Percentiles rank a stretch among this genome's conserved stretches.
phyloP scores from a whole-genome alignment of 2,329 filamentous ascomycete species.

The Diaporthe citrichinensis region DNA sequence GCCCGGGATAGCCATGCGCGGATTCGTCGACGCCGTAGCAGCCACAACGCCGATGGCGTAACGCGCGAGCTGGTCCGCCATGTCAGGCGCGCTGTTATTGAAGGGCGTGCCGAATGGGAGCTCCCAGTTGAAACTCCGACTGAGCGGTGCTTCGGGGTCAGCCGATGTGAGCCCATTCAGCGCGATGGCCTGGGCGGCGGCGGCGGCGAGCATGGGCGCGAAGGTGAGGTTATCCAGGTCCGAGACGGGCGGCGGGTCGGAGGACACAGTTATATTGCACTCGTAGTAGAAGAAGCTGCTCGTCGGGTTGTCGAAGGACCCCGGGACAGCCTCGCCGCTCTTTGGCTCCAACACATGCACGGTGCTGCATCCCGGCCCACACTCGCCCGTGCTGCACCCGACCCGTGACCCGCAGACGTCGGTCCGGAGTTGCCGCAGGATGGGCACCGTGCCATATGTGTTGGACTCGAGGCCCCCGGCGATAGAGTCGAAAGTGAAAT shows the following conservation, averaged over 20 bases:
- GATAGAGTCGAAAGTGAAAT: background rate
- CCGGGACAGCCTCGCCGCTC: slow-evolving; percentile 20
- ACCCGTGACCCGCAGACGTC: slow-evolving; percentile 11
- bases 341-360: slow-evolving; percentile 23
- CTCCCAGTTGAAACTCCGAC: slow-evolving; percentile 8
- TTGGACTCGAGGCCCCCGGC: slow-evolving; percentile 12
- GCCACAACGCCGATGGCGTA: slow-evolving; percentile 14
- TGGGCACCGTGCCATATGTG: slow-evolving; percentile 2
- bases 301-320: background rate
- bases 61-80: slow-evolving; percentile 17
- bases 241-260: slow-evolving; percentile 6
- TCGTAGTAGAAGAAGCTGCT: slow-evolving; percentile 19
- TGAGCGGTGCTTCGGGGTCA: background rate
- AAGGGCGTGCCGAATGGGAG: slow-evolving; percentile 18
- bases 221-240: slow-evolving; percentile 11
- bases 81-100: slow-evolving; percentile 11
- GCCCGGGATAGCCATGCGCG: background rate
- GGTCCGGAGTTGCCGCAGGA: slow-evolving; percentile 7
- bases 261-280: slow-evolving; percentile 13
- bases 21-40: slow-evolving; percentile 12
- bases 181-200: slow-evolving; percentile 13
- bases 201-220: slow-evolving; percentile 12
- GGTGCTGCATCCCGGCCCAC: slow-evolving; percentile 9
- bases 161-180: background rate
- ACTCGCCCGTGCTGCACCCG: slow-evolving; percentile 10